Percentiles rank a stretch among this genome's conserved stretches.
Evolutionary conservation across 495 filamentous ascomycete genomes (phyloP).

Genomic region (Penicillium herquei): DNA sequence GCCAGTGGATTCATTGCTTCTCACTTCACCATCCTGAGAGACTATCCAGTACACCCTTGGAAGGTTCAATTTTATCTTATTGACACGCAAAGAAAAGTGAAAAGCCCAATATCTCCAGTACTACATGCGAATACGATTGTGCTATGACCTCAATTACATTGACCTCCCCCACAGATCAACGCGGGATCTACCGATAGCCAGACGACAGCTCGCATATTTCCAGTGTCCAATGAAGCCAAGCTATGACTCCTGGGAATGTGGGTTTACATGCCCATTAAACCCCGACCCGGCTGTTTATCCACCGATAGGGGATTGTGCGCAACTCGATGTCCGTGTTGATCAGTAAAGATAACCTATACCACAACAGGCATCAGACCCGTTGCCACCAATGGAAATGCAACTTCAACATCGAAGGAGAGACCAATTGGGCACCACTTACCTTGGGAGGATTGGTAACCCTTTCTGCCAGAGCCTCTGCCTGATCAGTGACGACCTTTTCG

Average conservation of each 20-base stretch:
- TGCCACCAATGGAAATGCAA: background rate
- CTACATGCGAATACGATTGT: background rate
- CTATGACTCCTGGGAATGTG: background rate
- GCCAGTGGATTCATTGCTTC: too few species aligned
- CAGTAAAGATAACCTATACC: slow-evolving; percentile 22
- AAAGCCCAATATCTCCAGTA: background rate
- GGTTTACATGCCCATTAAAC: slow-evolving; percentile 1
- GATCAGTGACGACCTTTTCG: slow-evolving; percentile 20
- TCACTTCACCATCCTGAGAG: too few species aligned
- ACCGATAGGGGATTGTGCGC: slow-evolving; percentile 25
- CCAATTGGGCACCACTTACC: slow-evolving; percentile 8
- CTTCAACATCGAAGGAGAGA: background rate
- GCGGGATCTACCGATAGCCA: background rate
- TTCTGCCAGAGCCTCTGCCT: slow-evolving; percentile 13
- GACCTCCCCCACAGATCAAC: background rate
- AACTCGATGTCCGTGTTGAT: slow-evolving; percentile 29
- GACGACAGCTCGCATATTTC: too few species aligned
- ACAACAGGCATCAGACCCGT: background rate
- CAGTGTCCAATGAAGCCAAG: too few species aligned
- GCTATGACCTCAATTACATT: background rate
- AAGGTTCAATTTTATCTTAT: too few species aligned
- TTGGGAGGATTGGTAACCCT: slow-evolving; percentile 23
- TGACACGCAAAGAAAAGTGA: too few species aligned
- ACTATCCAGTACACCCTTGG: too few species aligned
- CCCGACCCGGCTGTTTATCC: slow-evolving; percentile 12